Evolutionary conservation across 2,329 filamentous ascomycete genomes (phyloP).

Genomic region (Fusarium sp.): DNA sequence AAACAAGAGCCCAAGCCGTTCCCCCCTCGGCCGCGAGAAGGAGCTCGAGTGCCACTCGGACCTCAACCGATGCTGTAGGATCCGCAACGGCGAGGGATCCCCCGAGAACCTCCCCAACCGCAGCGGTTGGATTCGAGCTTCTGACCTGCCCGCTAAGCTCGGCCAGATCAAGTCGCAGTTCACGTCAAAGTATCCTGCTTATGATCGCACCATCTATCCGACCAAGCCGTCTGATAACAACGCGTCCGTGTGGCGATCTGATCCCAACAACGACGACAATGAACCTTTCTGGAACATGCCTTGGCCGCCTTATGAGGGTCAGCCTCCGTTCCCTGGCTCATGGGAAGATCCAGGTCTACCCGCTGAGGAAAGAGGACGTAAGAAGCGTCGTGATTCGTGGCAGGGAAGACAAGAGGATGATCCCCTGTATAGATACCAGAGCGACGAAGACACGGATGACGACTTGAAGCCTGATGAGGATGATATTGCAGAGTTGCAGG

Average conservation of each 20-base stretch:
- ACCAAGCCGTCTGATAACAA: conserved; percentile 23
- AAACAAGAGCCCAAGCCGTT: conserved; percentile 33
- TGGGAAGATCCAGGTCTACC: conserved; percentile 34
- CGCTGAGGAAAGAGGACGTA: background rate
- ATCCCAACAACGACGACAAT: conserved; percentile 50
- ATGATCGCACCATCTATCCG: conserved; percentile 48
- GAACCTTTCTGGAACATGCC: conserved; percentile 40
- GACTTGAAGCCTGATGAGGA: conserved; percentile 33
- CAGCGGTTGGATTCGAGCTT: conserved; percentile 48
- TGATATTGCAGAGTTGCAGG: conserved; percentile 19
- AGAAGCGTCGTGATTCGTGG: background rate
- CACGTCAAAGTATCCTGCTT: conserved; percentile 39
- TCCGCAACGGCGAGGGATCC: conserved; percentile 40
- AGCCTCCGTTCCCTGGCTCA: conserved; percentile 34
- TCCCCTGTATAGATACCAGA: conserved; percentile 30
- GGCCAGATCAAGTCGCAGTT: conserved; percentile 41
- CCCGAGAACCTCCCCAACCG: conserved; percentile 45
- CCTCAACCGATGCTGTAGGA: conserved; percentile 40
- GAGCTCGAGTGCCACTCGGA: conserved; percentile 42
- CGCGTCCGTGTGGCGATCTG: conserved; percentile 43
- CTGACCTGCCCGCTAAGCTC: conserved; percentile 28
- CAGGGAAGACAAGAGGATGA: conserved; percentile 21
- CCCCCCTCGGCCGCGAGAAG: conserved; percentile 13
- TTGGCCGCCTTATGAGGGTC: conserved; percentile 44
- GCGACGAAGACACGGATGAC: conserved; percentile 38